These are phyloP conservation scores for Fusarium sacchari DNA, from an alignment of 2,329 filamentous ascomycete genomes.

Conservation along the genomic window DNA sequence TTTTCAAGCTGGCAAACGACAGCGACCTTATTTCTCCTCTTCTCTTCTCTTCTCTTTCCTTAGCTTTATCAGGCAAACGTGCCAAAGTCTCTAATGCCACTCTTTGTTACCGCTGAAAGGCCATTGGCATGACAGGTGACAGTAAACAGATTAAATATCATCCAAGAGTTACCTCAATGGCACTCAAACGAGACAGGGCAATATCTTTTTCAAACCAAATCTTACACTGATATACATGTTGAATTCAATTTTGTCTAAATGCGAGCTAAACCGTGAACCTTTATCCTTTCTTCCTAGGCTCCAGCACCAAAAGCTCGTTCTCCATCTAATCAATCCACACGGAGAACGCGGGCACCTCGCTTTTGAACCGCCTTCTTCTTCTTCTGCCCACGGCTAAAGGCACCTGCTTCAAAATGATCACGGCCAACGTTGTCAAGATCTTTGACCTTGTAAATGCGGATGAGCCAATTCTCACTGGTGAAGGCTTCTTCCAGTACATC, in stretches of 20 bases:
- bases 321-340: slow-evolving; percentile 77
- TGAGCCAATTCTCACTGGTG: slow-evolving; percentile 99
- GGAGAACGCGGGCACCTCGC: slow-evolving; percentile 75
- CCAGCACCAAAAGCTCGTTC: not conserved
- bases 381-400: slow-evolving; percentile 83
- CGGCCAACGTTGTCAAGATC: slow-evolving; percentile 95
- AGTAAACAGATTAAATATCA: slow-evolving; percentile 5
- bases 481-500: slow-evolving; percentile 95
- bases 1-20: slow-evolving; percentile 7
- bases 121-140: not conserved
- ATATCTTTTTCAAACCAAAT: slow-evolving; percentile 31
- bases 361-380: slow-evolving; percentile 82
- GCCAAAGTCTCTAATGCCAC: not conserved
- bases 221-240: slow-evolving; percentile 54
- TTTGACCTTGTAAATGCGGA: slow-evolving; percentile 99
- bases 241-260: slow-evolving; percentile 50
- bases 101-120: slow-evolving; percentile 12
- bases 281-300: slow-evolving; percentile 34
- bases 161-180: not conserved
- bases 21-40: not conserved
- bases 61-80: not conserved
- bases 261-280: slow-evolving; percentile 31
- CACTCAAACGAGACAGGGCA: slow-evolving; percentile 10
- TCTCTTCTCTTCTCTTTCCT: not conserved
- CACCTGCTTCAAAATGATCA: slow-evolving; percentile 76